Percentiles rank a stretch among this genome's conserved stretches.
Conservation (phyloP, 495 filamentous ascomycete genomes). For the Hyaloscypha hepaticicola region DNA sequence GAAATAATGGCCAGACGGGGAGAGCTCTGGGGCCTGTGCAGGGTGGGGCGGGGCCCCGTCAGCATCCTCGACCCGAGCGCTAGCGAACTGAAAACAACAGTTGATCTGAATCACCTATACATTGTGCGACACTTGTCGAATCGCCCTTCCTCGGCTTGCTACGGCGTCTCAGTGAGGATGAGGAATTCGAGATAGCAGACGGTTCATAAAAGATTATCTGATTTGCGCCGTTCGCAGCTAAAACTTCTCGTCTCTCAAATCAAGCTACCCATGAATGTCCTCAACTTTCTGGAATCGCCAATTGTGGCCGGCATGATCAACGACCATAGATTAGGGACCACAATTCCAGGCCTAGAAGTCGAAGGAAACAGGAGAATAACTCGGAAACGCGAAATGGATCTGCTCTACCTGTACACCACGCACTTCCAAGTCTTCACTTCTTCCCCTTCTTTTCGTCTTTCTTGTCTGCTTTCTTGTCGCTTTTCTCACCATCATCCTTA, state of each 20-base stretch:
- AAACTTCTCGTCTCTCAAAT: no score
- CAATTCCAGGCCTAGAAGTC: no score
- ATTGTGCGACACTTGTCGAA: not conserved
- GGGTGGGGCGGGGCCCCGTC: not conserved
- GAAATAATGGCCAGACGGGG: not conserved
- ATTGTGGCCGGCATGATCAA: not conserved
- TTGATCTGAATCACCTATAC: not conserved
- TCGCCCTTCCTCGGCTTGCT: not conserved
- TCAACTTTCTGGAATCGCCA: not conserved
- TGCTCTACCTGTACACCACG: not conserved
- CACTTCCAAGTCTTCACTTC: not conserved
- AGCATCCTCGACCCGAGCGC: not conserved
- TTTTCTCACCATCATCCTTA: constrained; percentile 31
- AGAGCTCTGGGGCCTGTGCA: not conserved
- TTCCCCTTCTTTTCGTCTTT: constrained; percentile 6
- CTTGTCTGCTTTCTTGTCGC: constrained; percentile 32
- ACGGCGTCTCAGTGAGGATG: not conserved
- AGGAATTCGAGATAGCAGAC: not conserved
- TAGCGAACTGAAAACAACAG: not conserved
- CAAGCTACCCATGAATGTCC: no score
- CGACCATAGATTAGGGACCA: no score
- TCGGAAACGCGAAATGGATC: not conserved
- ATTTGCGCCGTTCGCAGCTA: no score
- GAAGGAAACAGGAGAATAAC: not conserved
- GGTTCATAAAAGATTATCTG: not conserved